These are phyloP conservation scores for Desmodesmus armatus DNA, from an alignment of 139 green algal genomes.

Conservation along the genomic window DNA sequence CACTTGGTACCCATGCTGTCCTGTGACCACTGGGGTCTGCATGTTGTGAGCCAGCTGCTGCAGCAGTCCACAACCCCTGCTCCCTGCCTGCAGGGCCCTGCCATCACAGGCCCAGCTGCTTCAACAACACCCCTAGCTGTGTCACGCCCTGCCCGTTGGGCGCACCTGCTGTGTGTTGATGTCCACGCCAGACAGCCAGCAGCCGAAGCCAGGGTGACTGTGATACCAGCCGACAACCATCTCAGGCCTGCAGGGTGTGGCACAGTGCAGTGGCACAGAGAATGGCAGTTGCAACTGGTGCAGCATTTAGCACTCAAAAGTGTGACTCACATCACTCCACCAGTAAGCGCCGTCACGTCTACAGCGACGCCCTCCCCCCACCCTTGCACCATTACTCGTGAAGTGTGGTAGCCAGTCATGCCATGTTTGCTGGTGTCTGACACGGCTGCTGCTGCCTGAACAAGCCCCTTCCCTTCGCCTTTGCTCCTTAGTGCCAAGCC, in stretches of 20 bases:
- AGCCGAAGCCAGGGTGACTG: slow-evolving; percentile 98
- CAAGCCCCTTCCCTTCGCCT: no score
- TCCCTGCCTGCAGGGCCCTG: not conserved
- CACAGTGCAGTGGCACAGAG: not conserved
- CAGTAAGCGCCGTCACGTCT: no score
- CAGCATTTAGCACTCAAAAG: no score
- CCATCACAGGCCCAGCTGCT: not conserved
- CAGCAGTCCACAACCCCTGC: not conserved
- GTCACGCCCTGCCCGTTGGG: not conserved
- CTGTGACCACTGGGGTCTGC: not conserved
- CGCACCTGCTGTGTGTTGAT: slow-evolving; percentile 99
- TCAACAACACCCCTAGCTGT: not conserved
- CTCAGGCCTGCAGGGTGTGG: slow-evolving; percentile 81
- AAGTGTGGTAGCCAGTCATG: no score
- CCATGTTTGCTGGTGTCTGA: no score
- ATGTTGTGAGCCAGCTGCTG: not conserved
- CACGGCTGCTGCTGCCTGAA: no score
- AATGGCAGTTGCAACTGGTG: no score
- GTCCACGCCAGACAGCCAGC: slow-evolving; percentile 99
- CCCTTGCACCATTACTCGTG: no score
- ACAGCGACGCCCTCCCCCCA: no score
- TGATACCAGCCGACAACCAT: slow-evolving; percentile 99
- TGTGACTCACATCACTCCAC: no score
- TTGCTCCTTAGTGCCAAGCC: no score
- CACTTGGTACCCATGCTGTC: no score